Evolutionary conservation across 2,329 filamentous ascomycete genomes (phyloP).

Genomic region (Aureobasidium sp.): DNA sequence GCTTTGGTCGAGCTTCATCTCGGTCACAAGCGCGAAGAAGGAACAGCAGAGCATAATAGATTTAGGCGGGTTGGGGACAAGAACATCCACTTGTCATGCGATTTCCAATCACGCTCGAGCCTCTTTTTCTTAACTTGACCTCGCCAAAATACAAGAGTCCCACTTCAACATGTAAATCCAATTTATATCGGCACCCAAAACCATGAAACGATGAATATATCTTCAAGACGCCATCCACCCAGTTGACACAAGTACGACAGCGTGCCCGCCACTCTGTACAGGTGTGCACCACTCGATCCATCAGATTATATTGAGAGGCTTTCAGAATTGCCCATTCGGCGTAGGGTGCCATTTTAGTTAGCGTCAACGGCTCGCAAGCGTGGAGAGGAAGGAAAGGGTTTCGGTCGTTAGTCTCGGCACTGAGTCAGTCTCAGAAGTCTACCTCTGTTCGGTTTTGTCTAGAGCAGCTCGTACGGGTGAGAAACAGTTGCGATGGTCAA

Average conservation of each 20-base stretch:
- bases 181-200: background rate
- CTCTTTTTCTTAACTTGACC: background rate
- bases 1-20: background rate
- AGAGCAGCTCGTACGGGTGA: background rate
- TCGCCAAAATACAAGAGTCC: constrained; percentile 1
- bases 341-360: constrained; percentile 2
- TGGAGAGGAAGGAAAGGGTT: constrained; percentile 3
- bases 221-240: background rate
- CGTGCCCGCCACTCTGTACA: background rate
- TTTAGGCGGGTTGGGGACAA: constrained; percentile 1
- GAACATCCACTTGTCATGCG: constrained; percentile 6
- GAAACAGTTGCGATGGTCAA: background rate
- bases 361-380: constrained; percentile 10
- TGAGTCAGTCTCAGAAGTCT: constrained; percentile 10
- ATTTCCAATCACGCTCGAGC: constrained; percentile 1
- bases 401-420: constrained; percentile 1
- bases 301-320: constrained; percentile 6
- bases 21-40: background rate
- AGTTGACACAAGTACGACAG: background rate
- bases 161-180: background rate
- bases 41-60: constrained; percentile 1
- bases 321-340: constrained; percentile 4
- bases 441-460: background rate
- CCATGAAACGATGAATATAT: constrained; percentile 2
- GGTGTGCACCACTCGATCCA: background rate